phyloP scores from a whole-genome alignment of 108 stramenopile genomes.

The Fragilaria radians region DNA sequence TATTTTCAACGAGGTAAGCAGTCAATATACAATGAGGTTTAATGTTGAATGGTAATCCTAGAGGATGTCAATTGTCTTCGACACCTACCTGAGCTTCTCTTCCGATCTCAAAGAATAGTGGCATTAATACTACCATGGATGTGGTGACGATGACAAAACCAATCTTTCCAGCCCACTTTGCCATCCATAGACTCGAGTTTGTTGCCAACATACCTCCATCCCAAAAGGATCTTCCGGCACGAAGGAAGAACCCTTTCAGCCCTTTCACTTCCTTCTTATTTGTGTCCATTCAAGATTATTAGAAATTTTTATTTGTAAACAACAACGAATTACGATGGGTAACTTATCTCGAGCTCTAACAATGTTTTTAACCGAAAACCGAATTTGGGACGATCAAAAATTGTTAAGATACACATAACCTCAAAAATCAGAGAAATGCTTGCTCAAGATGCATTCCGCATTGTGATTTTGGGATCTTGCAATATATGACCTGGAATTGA shows the following conservation, averaged over 20 bases:
- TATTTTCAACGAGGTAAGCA: constrained; percentile 6
- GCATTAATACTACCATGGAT: constrained; percentile 79
- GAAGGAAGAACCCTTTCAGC: constrained; percentile 73
- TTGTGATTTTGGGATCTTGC: too few species aligned
- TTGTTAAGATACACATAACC: too few species aligned
- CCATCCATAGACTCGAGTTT: constrained; percentile 51
- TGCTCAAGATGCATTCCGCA: too few species aligned
- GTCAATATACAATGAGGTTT: neutral
- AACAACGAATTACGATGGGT: too few species aligned
- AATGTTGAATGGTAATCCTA: neutral
- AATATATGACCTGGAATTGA: too few species aligned
- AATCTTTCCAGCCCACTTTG: constrained; percentile 46
- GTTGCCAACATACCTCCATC: constrained; percentile 45
- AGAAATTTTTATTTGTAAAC: too few species aligned
- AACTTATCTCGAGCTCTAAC: too few species aligned
- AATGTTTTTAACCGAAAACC: too few species aligned
- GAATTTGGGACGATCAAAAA: too few species aligned
- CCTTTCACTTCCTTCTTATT: constrained; percentile 40
- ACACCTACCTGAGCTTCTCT: constrained; percentile 75
- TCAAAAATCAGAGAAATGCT: too few species aligned
- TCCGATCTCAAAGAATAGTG: constrained; percentile 81
- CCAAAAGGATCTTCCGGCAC: constrained; percentile 62
- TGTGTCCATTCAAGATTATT: constrained; percentile 13
- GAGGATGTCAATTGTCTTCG: neutral
- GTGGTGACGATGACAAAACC: constrained; percentile 73